Conservation (phyloP, 768 basidiomycete genomes). For the Psilocybe cyanescens region DNA sequence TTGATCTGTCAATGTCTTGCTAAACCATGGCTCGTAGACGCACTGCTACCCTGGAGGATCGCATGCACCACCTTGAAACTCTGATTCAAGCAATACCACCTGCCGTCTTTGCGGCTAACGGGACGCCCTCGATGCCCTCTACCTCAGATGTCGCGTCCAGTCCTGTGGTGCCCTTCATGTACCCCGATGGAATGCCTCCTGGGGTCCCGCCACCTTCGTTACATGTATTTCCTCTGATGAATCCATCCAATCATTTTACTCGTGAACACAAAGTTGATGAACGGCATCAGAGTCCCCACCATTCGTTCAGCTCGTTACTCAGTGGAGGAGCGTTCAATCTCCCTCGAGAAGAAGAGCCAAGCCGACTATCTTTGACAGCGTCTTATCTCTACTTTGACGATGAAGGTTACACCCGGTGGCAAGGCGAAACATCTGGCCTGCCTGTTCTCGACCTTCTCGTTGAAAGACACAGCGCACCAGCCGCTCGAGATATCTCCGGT, state of each 20-base stretch:
- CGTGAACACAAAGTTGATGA: conserved; percentile 46
- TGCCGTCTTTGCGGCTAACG: conserved; percentile 72
- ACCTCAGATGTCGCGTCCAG: conserved; percentile 28
- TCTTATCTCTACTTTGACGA: conserved; percentile 89
- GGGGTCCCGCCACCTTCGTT: conserved; percentile 82
- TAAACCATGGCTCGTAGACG: conserved; percentile 46
- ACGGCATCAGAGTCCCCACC: conserved; percentile 48
- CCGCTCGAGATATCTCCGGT: conserved; percentile 23
- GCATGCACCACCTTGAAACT: conserved; percentile 87
- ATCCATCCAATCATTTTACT: conserved; percentile 80
- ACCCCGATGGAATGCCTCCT: conserved; percentile 43
- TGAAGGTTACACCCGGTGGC: conserved; percentile 87
- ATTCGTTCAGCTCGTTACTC: conserved; percentile 44
- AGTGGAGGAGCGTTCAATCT: conserved; percentile 34
- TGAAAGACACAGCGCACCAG: conserved; percentile 57
- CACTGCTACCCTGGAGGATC: conserved; percentile 82
- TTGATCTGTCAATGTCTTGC: background rate
- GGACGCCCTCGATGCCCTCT: conserved; percentile 36
- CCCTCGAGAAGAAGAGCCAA: conserved; percentile 40
- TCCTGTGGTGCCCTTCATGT: conserved; percentile 45
- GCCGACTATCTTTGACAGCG: conserved; percentile 68
- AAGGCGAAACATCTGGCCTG: conserved; percentile 91
- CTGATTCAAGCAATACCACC: conserved; percentile 86
- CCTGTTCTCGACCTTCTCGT: conserved; percentile 86
- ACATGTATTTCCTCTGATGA: conserved; percentile 77